These are phyloP conservation scores for Fusarium illudens DNA, from an alignment of 2,329 filamentous ascomycete genomes.

Conservation along the genomic window DNA sequence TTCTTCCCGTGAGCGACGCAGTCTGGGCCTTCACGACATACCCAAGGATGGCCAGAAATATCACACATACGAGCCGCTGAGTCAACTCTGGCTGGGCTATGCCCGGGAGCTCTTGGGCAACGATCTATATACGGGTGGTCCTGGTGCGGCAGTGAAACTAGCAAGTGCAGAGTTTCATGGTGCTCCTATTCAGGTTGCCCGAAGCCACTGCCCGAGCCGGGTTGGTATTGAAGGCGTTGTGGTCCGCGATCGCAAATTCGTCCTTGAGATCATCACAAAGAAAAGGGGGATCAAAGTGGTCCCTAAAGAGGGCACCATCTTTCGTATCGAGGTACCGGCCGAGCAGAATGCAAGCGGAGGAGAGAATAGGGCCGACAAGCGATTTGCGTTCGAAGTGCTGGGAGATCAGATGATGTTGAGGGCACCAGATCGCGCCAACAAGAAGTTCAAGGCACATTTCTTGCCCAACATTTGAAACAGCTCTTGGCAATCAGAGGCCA, in stretches of 20 bases:
- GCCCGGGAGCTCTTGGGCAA: slow-evolving; percentile 80
- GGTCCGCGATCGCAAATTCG: slow-evolving; percentile 85
- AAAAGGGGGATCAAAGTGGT: slow-evolving; percentile 77
- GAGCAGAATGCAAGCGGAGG: slow-evolving; percentile 19
- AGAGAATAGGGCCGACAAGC: slow-evolving; percentile 35
- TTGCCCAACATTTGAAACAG: slow-evolving; percentile 72
- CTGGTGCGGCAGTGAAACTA: slow-evolving; percentile 74
- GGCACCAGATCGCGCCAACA: slow-evolving; percentile 84
- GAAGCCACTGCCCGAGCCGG: slow-evolving; percentile 80
- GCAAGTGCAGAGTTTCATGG: slow-evolving; percentile 92
- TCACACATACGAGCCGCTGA: slow-evolving; percentile 77
- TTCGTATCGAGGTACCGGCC: slow-evolving; percentile 74
- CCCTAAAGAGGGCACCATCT: slow-evolving; percentile 90
- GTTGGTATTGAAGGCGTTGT: slow-evolving; percentile 89
- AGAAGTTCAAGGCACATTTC: slow-evolving; percentile 90
- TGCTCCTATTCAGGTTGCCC: slow-evolving; percentile 80
- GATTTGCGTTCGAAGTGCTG: slow-evolving; percentile 81
- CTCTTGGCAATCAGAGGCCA: neutral
- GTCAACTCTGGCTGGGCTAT: slow-evolving; percentile 84
- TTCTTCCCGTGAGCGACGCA: slow-evolving; percentile 80
- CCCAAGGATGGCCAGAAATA: slow-evolving; percentile 71
- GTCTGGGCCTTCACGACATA: slow-evolving; percentile 77
- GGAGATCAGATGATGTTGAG: slow-evolving; percentile 88
- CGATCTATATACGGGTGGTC: slow-evolving; percentile 63
- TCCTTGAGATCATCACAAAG: slow-evolving; percentile 83